phyloP scores from a whole-genome alignment of 2,329 filamentous ascomycete genomes.

The Huntiella abstrusa region DNA sequence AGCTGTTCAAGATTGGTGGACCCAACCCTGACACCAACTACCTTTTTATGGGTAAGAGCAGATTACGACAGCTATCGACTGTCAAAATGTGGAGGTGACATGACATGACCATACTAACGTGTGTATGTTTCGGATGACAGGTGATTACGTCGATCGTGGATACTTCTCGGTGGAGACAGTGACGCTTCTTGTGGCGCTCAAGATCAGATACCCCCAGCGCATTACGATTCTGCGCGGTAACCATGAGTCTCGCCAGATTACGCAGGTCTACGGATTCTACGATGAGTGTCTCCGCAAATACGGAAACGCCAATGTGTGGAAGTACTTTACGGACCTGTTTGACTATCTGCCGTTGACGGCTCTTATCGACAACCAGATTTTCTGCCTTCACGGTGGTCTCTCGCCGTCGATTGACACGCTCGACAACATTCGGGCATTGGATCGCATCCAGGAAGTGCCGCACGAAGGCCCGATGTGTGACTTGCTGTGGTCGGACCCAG shows the following conservation, averaged over 20 bases:
- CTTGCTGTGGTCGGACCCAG: constrained; percentile 91
- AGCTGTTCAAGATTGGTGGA: constrained; percentile 96
- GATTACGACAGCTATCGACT: not conserved
- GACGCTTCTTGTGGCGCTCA: constrained; percentile 84
- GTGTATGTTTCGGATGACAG: constrained; percentile 24
- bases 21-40: constrained; percentile 98
- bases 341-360: constrained; percentile 95
- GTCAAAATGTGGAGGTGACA: not conserved
- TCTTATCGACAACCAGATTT: constrained; percentile 97
- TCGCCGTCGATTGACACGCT: constrained; percentile 92
- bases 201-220: constrained; percentile 92
- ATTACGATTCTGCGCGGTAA: constrained; percentile 98
- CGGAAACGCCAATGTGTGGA: constrained; percentile 98
- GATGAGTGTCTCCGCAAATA: constrained; percentile 98
- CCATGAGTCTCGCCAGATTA: constrained; percentile 97
- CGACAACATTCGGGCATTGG: constrained; percentile 85
- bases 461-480: constrained; percentile 98
- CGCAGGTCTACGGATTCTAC: constrained; percentile 98
- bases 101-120: not conserved
- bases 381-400: constrained; percentile 92
- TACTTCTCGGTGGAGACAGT: constrained; percentile 99
- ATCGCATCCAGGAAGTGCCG: constrained; percentile 94
- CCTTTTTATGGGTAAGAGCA: constrained; percentile 77
- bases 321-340: constrained; percentile 97
- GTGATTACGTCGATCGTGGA: constrained; percentile 95